phyloP scores from a whole-genome alignment of 495 filamentous ascomycete genomes.

The Annulohypoxylon nitens region DNA sequence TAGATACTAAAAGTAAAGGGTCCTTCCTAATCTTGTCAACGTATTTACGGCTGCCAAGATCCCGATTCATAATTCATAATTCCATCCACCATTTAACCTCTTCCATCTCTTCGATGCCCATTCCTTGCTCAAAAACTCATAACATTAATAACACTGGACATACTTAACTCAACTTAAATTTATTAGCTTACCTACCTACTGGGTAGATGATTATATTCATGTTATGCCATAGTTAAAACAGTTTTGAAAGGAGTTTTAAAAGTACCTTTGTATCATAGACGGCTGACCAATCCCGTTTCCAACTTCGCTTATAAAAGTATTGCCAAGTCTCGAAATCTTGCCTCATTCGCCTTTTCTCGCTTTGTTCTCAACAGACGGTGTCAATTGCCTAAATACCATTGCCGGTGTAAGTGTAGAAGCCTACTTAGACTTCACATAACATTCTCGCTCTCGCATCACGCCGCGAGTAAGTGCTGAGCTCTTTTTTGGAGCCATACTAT shows the following conservation, averaged over 20 bases:
- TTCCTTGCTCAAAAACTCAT: background rate
- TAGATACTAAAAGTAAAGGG: slow-evolving; percentile 27
- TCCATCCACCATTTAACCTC: background rate
- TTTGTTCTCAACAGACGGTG: slow-evolving; percentile 20
- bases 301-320: slow-evolving; percentile 22
- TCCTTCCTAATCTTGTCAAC: slow-evolving; percentile 36
- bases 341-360: slow-evolving; percentile 11
- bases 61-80: slow-evolving; percentile 4
- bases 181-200: background rate
- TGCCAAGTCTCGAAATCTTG: background rate
- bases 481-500: slow-evolving; percentile 38
- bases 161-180: no score
- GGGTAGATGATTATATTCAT: background rate
- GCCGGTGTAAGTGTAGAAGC: background rate
- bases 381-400: background rate
- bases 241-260: background rate
- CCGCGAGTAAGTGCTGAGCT: slow-evolving; percentile 21
- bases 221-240: slow-evolving; percentile 8
- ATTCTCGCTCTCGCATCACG: slow-evolving; percentile 22
- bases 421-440: slow-evolving; percentile 11
- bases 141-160: background rate
- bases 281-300: slow-evolving; percentile 19
- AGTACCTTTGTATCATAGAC: slow-evolving; percentile 21
- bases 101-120: background rate
- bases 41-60: slow-evolving; percentile 13